Percentiles rank a stretch among this genome's conserved stretches.
Evolutionary conservation across 805 yeast species (phyloP).

Genomic region (Candida gorgasii): DNA sequence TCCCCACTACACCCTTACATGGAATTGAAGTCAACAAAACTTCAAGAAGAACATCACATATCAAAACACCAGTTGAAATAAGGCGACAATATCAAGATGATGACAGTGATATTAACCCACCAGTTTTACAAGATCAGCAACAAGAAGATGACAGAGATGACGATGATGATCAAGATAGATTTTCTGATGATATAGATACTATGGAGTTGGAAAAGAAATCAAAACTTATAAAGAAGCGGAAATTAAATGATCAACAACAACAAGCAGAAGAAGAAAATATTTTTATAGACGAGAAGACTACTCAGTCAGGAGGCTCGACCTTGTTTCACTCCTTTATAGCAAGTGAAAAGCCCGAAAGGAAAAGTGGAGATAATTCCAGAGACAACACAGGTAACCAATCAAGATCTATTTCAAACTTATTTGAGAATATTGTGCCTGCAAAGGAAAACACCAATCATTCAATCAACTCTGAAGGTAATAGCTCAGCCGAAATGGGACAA

Average conservation of each 20-base stretch:
- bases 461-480: conserved; percentile 1
- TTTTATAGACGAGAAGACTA: conserved; percentile 28
- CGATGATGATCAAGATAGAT: conserved; percentile 17
- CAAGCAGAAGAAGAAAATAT: conserved; percentile 33
- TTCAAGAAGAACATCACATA: conserved; percentile 16
- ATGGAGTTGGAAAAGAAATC: conserved; percentile 18
- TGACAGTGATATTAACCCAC: conserved; percentile 33
- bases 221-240: conserved; percentile 14
- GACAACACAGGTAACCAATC: conserved; percentile 24
- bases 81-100: conserved; percentile 24
- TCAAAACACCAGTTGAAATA: conserved; percentile 28
- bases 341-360: conserved; percentile 9
- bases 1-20: conserved; percentile 51
- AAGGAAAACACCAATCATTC: not conserved
- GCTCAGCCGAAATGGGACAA: conserved; percentile 17
- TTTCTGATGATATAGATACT: conserved; percentile 23
- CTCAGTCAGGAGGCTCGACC: conserved; percentile 28
- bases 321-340: conserved; percentile 30
- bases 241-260: conserved; percentile 9
- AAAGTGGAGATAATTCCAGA: conserved; percentile 11
- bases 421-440: conserved; percentile 22
- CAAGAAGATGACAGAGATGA: conserved; percentile 14
- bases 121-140: conserved; percentile 14
- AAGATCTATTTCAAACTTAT: conserved; percentile 32
- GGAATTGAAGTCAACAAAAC: conserved; percentile 16